phyloP scores from a whole-genome alignment of 352 stramenopile species.

The Phytophthora pistaciae region DNA sequence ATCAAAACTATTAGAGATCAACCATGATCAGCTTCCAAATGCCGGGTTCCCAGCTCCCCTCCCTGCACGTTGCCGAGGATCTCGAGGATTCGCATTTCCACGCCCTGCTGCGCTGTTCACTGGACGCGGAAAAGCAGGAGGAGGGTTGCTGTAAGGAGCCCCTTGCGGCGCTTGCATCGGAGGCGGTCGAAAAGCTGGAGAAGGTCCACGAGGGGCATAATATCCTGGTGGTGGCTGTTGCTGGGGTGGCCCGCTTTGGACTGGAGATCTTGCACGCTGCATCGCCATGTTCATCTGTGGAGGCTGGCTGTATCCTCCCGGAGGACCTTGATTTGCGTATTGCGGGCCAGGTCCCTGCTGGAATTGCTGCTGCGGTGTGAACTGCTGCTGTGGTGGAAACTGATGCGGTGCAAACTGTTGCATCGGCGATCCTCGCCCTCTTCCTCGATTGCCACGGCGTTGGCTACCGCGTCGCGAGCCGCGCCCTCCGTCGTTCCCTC shows the following conservation, averaged over 20 bases:
- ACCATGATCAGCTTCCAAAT: slow-evolving; percentile 20
- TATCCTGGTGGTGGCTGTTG: slow-evolving; percentile 20
- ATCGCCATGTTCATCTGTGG: slow-evolving; percentile 28
- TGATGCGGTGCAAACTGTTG: slow-evolving; percentile 30
- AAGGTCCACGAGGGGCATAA: slow-evolving; percentile 24
- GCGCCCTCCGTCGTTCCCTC: slow-evolving; percentile 41
- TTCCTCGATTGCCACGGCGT: slow-evolving; percentile 41
- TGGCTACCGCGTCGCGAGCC: slow-evolving; percentile 32
- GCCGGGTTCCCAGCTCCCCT: slow-evolving; percentile 19
- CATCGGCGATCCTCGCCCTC: slow-evolving; percentile 30
- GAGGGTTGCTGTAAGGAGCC: slow-evolving; percentile 14
- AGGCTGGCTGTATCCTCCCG: slow-evolving; percentile 29
- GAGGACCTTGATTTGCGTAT: slow-evolving; percentile 33
- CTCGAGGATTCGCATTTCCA: slow-evolving; percentile 41
- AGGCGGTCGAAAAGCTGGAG: slow-evolving; percentile 17
- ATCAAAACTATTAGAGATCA: slow-evolving; percentile 20
- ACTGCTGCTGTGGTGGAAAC: slow-evolving; percentile 18
- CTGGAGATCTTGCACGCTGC: slow-evolving; percentile 20
- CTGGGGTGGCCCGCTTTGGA: slow-evolving; percentile 1
- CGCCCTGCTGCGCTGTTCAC: slow-evolving; percentile 23
- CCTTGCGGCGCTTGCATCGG: slow-evolving; percentile 18
- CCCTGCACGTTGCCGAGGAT: slow-evolving; percentile 47
- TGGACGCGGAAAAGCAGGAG: slow-evolving; percentile 26
- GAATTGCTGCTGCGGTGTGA: slow-evolving; percentile 29
- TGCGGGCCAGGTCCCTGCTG: slow-evolving; percentile 11